Percentiles rank a stretch among this genome's conserved stretches.
These are phyloP conservation scores for Silene uniflora DNA, from an alignment of 148 eudicot species.

Conservation along the genomic window DNA sequence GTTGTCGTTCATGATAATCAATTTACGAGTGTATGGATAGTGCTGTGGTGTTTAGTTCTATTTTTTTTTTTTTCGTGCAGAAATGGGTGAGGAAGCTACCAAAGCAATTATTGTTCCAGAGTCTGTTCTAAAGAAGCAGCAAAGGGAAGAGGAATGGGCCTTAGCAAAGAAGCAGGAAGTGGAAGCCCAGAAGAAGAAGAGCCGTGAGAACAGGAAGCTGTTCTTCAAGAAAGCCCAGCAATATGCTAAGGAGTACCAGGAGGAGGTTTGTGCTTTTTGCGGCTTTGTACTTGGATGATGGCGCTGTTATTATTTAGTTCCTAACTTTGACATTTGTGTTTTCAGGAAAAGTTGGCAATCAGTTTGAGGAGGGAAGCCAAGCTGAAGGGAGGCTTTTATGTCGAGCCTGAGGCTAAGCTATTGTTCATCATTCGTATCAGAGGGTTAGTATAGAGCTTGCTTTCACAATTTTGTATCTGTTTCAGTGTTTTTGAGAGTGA, in stretches of 20 bases:
- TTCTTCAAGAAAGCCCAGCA: conserved; percentile 53
- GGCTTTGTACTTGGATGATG: not conserved
- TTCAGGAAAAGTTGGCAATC: conserved; percentile 53
- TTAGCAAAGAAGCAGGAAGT: conserved; percentile 45
- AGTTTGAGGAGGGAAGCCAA: conserved; percentile 68
- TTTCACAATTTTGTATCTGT: not conserved
- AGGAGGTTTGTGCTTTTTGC: conserved; percentile 19
- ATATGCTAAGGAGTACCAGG: conserved; percentile 63
- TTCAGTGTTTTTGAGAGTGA: not conserved
- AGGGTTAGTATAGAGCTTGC: conserved; percentile 39
- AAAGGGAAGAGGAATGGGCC: conserved; percentile 74
- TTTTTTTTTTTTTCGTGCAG: conserved; percentile 1
- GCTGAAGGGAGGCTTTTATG: conserved; percentile 78
- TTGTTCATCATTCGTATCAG: conserved; percentile 67
- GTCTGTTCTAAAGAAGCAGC: conserved; percentile 76
- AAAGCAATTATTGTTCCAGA: conserved; percentile 53
- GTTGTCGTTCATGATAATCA: no score
- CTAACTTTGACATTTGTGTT: not conserved
- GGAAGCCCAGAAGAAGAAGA: conserved; percentile 47
- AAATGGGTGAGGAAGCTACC: conserved; percentile 39
- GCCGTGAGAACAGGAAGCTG: conserved; percentile 56
- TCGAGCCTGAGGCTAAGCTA: conserved; percentile 83
- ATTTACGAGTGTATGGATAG: no score
- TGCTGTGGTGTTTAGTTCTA: no score
- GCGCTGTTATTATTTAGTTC: not conserved